Evolutionary conservation across 352 stramenopile genomes (phyloP).

Genomic region (Phytophthora cryptogea): DNA sequence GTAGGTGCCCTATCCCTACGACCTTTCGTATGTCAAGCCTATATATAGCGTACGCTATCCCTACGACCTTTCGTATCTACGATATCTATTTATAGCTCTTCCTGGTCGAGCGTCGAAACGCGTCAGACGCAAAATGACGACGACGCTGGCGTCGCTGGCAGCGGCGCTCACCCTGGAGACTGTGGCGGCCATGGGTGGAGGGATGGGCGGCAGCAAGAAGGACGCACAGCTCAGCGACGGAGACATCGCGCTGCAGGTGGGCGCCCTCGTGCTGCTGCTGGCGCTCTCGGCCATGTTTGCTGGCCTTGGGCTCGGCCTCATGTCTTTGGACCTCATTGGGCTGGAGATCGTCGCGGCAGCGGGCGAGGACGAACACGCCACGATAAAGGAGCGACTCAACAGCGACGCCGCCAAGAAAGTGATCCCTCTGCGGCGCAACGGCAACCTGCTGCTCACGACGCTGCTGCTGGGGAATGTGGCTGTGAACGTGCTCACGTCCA

Average conservation of each 20-base stretch:
- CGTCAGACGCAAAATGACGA: background rate
- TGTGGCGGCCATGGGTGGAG: constrained; percentile 9
- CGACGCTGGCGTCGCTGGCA: constrained; percentile 4
- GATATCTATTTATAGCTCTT: constrained; percentile 27
- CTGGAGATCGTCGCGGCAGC: constrained; percentile 96
- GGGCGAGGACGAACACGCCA: constrained; percentile 87
- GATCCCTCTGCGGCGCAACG: constrained; percentile 91
- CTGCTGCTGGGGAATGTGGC: constrained; percentile 97
- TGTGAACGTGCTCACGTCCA: constrained; percentile 97
- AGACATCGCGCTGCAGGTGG: constrained; percentile 52
- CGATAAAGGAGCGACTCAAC: constrained; percentile 63
- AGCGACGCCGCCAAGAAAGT: constrained; percentile 75
- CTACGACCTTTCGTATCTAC: background rate
- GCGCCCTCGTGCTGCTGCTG: constrained; percentile 62
- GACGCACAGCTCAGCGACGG: constrained; percentile 13
- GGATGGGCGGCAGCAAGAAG: constrained; percentile 1
- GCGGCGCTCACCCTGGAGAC: constrained; percentile 6
- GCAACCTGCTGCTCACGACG: constrained; percentile 98
- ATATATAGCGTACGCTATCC: too few species aligned
- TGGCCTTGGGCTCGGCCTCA: constrained; percentile 95
- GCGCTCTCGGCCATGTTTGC: constrained; percentile 92
- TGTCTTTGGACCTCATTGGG: constrained; percentile 97
- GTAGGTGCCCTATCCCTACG: too few species aligned
- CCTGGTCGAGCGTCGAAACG: background rate
- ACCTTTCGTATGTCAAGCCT: too few species aligned